Conservation (phyloP, 2,329 filamentous ascomycete species). For the Fusarium sp. region DNA sequence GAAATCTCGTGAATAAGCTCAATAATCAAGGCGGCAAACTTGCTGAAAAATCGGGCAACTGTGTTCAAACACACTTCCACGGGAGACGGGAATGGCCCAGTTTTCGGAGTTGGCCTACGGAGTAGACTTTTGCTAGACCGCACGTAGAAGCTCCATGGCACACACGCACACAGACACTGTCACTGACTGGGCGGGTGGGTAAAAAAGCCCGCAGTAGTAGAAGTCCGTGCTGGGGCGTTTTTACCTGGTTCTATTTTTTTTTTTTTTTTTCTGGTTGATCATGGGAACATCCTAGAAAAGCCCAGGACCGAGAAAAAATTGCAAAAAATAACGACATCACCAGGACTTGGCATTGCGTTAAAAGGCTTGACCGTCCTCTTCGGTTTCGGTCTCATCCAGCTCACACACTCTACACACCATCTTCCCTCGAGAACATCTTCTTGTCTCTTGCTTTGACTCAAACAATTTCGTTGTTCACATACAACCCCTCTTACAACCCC, state of each 20-base stretch:
- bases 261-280: slow-evolving; percentile 32
- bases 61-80: not conserved
- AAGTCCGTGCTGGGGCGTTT: not conserved
- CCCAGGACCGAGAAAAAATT: slow-evolving; percentile 17
- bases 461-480: not conserved
- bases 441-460: not conserved
- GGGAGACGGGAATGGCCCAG: not conserved
- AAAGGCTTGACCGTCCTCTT: slow-evolving; percentile 26
- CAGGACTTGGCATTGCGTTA: slow-evolving; percentile 38
- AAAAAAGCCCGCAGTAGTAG: slow-evolving; percentile 7
- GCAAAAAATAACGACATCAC: slow-evolving; percentile 34
- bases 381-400: not conserved
- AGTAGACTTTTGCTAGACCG: not conserved
- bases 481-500: not conserved
- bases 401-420: not conserved
- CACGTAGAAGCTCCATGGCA: not conserved
- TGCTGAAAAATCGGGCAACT: not conserved
- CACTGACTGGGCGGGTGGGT: slow-evolving; percentile 3
- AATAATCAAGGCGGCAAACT: not conserved
- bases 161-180: not conserved
- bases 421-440: not conserved
- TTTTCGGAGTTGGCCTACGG: slow-evolving; percentile 7
- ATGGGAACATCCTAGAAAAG: slow-evolving; percentile 33
- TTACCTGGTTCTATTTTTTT: slow-evolving; percentile 13
- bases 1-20: not conserved